Evolutionary conservation across 2,329 filamentous ascomycete species (phyloP).

Genomic region (Fonsecaea multimorphosa): DNA sequence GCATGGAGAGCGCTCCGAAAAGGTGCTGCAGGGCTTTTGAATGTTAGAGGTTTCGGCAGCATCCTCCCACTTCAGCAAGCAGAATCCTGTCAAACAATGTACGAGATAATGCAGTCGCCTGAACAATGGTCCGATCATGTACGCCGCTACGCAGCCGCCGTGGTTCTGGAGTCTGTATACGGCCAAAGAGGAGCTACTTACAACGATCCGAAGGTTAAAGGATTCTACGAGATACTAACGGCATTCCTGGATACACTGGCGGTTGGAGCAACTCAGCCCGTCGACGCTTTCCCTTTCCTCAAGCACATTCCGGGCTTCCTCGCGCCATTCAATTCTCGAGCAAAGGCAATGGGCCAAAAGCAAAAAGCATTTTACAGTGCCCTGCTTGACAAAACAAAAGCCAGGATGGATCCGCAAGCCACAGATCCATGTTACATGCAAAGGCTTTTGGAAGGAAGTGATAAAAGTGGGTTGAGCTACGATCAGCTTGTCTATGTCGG

Average conservation of each 20-base stretch:
- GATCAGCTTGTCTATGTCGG: constrained; percentile 22
- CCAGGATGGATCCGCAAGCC: constrained; percentile 2
- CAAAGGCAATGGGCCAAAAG: constrained; percentile 37
- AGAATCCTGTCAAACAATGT: constrained; percentile 32
- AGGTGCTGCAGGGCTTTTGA: constrained; percentile 21
- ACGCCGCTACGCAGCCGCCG: constrained; percentile 24
- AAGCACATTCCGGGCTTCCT: constrained; percentile 53
- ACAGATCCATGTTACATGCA: constrained; percentile 29
- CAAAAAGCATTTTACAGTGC: constrained; percentile 15
- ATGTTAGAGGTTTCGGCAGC: constrained; percentile 5
- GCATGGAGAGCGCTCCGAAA: constrained; percentile 50
- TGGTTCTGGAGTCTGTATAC: constrained; percentile 25
- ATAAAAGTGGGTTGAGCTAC: constrained; percentile 17
- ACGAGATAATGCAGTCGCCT: constrained; percentile 48
- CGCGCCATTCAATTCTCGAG: constrained; percentile 53
- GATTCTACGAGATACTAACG: constrained; percentile 21
- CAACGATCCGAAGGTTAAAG: constrained; percentile 15
- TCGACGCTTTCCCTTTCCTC: constrained; percentile 53
- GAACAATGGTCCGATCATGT: constrained; percentile 18
- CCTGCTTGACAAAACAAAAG: constrained; percentile 18
- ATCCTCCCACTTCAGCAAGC: constrained; percentile 34
- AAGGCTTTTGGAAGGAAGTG: constrained; percentile 17
- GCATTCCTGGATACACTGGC: constrained; percentile 18
- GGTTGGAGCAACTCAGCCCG: constrained; percentile 35
- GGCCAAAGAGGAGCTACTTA: constrained; percentile 23